These are phyloP conservation scores for Thinopyrum obtusiflorum DNA, from an alignment of 202 grass and related monocot species.

Conservation along the genomic window DNA sequence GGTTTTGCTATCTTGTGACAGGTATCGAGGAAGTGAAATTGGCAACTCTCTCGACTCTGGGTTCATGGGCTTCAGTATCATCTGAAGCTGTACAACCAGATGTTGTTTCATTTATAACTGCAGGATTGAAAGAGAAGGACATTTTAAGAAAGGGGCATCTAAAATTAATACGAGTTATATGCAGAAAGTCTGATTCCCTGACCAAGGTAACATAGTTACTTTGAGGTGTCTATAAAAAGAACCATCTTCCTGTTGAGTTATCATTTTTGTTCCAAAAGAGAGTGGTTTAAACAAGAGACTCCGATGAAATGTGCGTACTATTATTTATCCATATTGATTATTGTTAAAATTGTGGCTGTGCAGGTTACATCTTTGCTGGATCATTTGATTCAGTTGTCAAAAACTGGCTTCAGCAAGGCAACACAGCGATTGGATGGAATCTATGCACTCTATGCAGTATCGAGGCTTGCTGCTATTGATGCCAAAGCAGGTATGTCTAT, in stretches of 20 bases:
- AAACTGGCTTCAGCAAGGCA: constrained; percentile 85
- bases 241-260: constrained; percentile 5
- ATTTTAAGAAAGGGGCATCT: constrained; percentile 91
- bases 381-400: constrained; percentile 77
- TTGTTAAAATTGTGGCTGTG: constrained; percentile 25
- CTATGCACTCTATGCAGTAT: constrained; percentile 79
- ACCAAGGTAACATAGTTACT: constrained; percentile 49
- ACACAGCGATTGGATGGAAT: constrained; percentile 97
- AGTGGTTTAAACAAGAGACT: not conserved
- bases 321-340: constrained; percentile 23
- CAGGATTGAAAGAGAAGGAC: constrained; percentile 91
- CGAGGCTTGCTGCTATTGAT: constrained; percentile 80
- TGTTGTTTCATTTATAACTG: constrained; percentile 73
- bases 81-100: constrained; percentile 68
- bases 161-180: constrained; percentile 67
- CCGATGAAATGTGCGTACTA: constrained; percentile 5
- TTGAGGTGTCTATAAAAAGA: constrained; percentile 19
- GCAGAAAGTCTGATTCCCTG: constrained; percentile 82
- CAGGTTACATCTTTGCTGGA: constrained; percentile 79
- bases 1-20: constrained; percentile 44
- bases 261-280: not conserved
- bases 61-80: constrained; percentile 68
- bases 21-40: constrained; percentile 97
- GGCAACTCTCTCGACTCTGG: constrained; percentile 68
- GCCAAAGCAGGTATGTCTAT: constrained; percentile 73